Conservation (phyloP, 2,329 filamentous ascomycete genomes). For the Camillea tinctor region DNA sequence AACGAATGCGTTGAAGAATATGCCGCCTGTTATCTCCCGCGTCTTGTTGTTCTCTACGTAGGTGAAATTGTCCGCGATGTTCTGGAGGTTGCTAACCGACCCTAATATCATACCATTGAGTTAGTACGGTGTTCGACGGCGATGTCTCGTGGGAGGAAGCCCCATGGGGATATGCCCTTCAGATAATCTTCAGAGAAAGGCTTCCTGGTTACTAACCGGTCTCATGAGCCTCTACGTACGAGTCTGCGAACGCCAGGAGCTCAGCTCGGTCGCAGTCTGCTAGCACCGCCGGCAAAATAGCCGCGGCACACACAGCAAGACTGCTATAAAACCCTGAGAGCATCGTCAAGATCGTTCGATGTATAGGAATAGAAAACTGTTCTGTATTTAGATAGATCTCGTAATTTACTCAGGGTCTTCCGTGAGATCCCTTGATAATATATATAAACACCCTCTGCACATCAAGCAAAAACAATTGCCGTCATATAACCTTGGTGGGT, state of each 20-base stretch:
- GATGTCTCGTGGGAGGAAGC: background rate
- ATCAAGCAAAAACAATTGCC: constrained; percentile 9
- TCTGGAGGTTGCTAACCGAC: constrained; percentile 13
- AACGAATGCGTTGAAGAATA: constrained; percentile 24
- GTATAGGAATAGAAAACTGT: background rate
- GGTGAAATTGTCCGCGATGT: constrained; percentile 25
- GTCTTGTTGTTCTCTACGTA: constrained; percentile 33
- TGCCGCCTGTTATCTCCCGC: constrained; percentile 24
- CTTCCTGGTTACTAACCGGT: constrained; percentile 7
- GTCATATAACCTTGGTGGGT: constrained; percentile 1
- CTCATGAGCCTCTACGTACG: constrained; percentile 18
- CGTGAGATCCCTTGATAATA: background rate
- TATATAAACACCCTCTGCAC: background rate
- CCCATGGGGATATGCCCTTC: background rate
- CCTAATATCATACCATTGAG: constrained; percentile 5
- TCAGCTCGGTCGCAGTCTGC: constrained; percentile 15
- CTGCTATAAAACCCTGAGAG: background rate
- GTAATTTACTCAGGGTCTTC: background rate
- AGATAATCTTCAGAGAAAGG: background rate
- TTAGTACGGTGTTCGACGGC: background rate
- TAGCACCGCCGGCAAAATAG: constrained; percentile 1
- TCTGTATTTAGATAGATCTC: background rate
- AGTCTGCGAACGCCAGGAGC: constrained; percentile 17
- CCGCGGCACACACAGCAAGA: constrained; percentile 5
- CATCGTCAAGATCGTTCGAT: constrained; percentile 4